Evolutionary conservation across 164 flowering plant species (phyloP).

Genomic region (Magnolia sinica): DNA sequence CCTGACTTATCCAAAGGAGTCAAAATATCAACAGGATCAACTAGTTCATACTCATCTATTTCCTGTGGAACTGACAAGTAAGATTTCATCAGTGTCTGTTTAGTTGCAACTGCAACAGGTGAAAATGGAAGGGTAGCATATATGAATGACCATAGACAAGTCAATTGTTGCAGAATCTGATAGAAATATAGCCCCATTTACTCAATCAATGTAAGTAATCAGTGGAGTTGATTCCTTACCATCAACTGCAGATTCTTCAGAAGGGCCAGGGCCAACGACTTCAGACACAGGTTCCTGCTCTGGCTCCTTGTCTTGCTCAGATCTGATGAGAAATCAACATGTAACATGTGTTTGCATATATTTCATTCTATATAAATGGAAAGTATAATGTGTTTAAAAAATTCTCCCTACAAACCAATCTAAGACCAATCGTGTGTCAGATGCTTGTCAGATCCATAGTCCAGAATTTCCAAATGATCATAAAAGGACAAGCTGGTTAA

Average conservation of each 20-base stretch:
- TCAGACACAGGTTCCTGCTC: conserved; percentile 72
- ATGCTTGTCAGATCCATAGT: too few species aligned
- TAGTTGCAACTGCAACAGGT: not conserved
- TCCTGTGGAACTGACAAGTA: conserved; percentile 74
- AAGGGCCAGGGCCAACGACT: conserved; percentile 55
- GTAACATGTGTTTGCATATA: too few species aligned
- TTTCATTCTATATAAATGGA: too few species aligned
- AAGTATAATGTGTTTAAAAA: too few species aligned
- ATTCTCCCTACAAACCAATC: too few species aligned
- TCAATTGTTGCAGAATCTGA: not conserved
- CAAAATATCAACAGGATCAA: conserved; percentile 97
- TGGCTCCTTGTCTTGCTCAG: conserved; percentile 99
- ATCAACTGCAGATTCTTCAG: conserved; percentile 67
- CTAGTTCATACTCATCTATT: conserved; percentile 95
- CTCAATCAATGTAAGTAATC: not conserved
- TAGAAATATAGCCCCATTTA: not conserved
- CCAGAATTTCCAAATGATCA: too few species aligned
- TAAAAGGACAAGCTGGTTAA: too few species aligned
- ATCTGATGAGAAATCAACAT: conserved; percentile 35
- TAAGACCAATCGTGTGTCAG: too few species aligned
- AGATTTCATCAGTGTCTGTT: conserved; percentile 9
- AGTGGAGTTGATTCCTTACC: conserved; percentile 36
- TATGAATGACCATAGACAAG: not conserved
- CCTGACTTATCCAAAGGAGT: conserved; percentile 92
- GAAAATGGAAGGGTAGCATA: not conserved